These are phyloP conservation scores for Yamadazyma sp. DNA, from an alignment of 1,139 yeast species.

Conservation along the genomic window DNA sequence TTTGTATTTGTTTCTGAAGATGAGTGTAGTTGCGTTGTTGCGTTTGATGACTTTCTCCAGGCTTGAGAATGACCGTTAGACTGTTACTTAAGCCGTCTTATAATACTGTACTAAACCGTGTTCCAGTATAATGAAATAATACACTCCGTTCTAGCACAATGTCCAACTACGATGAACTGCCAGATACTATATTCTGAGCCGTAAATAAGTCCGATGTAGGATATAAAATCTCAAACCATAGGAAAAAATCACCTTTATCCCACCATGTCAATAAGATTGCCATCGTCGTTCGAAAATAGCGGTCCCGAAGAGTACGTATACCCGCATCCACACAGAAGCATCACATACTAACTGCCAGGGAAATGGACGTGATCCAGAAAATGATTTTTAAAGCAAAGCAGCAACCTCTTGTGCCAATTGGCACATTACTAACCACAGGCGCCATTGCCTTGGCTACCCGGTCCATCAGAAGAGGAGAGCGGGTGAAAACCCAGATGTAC, in stretches of 20 bases:
- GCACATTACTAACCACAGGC: conserved; percentile 73
- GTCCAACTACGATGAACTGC: too few relatives aligned
- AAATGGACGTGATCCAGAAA: conserved; percentile 31
- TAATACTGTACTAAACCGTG: too few relatives aligned
- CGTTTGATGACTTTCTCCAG: too few relatives aligned
- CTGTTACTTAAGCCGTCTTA: neutral
- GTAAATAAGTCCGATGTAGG: neutral
- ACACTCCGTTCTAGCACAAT: too few relatives aligned
- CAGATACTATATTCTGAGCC: too few relatives aligned
- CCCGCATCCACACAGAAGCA: neutral
- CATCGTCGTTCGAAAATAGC: conserved; percentile 17
- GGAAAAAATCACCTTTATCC: neutral
- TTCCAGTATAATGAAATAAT: too few relatives aligned
- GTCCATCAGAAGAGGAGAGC: conserved; percentile 72
- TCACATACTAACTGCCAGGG: conserved; percentile 20
- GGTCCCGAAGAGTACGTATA: conserved; percentile 15
- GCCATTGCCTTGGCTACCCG: conserved; percentile 80
- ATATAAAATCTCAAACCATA: neutral
- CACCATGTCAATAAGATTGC: conserved; percentile 17
- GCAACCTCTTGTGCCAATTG: conserved; percentile 81
- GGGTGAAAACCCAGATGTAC: conserved; percentile 76
- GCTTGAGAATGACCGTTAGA: neutral
- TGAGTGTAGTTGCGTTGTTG: too few relatives aligned
- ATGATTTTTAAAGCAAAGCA: conserved; percentile 52
- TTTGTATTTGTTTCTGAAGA: too few relatives aligned